Evolutionary conservation across 2,329 filamentous ascomycete species (phyloP).

Genomic region (Cercospora berteroae): DNA sequence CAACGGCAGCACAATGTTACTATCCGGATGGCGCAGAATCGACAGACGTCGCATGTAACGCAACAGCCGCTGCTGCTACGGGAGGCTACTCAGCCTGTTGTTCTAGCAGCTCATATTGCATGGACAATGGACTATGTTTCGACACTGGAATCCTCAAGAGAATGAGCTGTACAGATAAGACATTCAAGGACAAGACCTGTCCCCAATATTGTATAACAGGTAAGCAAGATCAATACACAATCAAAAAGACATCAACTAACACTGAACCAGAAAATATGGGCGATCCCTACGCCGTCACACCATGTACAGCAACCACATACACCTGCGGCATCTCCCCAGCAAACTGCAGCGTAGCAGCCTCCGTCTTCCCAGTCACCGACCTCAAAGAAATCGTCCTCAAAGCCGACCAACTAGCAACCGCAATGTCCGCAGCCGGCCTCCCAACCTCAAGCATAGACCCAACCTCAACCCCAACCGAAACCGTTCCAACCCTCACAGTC

Average conservation of each 20-base stretch:
- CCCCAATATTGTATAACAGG: conserved; percentile 22
- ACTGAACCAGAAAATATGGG: conserved; percentile 12
- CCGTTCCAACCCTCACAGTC: conserved; percentile 7
- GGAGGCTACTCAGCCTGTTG: conserved; percentile 20
- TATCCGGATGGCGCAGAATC: conserved; percentile 21
- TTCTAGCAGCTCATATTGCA: conserved; percentile 19
- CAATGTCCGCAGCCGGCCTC: conserved; percentile 10
- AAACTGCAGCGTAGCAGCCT: conserved; percentile 6
- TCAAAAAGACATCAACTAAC: neutral
- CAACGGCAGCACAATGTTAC: conserved; percentile 18
- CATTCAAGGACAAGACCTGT: conserved; percentile 15
- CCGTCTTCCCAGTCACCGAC: conserved; percentile 9
- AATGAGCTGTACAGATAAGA: conserved; percentile 21
- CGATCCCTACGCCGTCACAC: conserved; percentile 9
- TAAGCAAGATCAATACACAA: neutral
- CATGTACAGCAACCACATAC: conserved; percentile 15
- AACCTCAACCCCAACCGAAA: neutral
- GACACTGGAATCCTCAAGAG: conserved; percentile 20
- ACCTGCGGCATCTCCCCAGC: conserved; percentile 16
- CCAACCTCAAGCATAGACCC: conserved; percentile 1
- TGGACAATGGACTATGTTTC: conserved; percentile 23
- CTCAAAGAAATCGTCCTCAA: conserved; percentile 8
- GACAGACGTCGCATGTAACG: conserved; percentile 21
- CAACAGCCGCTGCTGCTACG: conserved; percentile 5
- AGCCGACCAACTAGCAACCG: conserved; percentile 7